Evolutionary conservation across 306 rosid genomes (phyloP).

Genomic region (Betula pendula): DNA sequence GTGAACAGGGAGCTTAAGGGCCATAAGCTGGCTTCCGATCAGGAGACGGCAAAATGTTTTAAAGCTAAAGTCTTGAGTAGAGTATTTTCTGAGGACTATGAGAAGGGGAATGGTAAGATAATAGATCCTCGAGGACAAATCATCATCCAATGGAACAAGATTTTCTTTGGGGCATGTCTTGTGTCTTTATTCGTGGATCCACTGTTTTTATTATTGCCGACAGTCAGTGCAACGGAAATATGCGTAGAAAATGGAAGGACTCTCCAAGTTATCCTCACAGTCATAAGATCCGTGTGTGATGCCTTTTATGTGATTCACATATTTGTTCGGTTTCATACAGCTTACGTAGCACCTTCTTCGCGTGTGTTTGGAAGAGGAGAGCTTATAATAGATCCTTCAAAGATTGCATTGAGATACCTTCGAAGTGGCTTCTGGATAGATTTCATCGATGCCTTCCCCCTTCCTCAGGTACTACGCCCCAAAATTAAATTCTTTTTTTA

Average conservation of each 20-base stretch:
- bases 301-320: too few relatives aligned
- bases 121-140: constrained; percentile 54
- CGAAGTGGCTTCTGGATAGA: constrained; percentile 53
- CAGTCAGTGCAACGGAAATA: constrained; percentile 28
- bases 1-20: too few relatives aligned
- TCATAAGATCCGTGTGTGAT: too few relatives aligned
- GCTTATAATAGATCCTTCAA: too few relatives aligned
- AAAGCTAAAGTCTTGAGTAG: constrained; percentile 46
- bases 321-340: too few relatives aligned
- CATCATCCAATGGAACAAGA: constrained; percentile 50
- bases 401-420: too few relatives aligned
- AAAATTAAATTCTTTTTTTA: too few relatives aligned
- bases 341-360: too few relatives aligned
- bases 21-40: too few relatives aligned
- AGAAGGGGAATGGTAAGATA: constrained; percentile 40
- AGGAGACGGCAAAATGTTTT: constrained; percentile 36
- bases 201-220: constrained; percentile 48
- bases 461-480: constrained; percentile 53
- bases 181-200: constrained; percentile 58
- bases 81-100: constrained; percentile 58
- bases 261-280: constrained; percentile 42
- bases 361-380: too few relatives aligned
- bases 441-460: constrained; percentile 51
- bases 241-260: constrained; percentile 48
- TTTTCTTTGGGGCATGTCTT: constrained; percentile 45